These are phyloP conservation scores for Quercus engelmannii DNA, from an alignment of 306 rosid species.

Conservation along the genomic window DNA sequence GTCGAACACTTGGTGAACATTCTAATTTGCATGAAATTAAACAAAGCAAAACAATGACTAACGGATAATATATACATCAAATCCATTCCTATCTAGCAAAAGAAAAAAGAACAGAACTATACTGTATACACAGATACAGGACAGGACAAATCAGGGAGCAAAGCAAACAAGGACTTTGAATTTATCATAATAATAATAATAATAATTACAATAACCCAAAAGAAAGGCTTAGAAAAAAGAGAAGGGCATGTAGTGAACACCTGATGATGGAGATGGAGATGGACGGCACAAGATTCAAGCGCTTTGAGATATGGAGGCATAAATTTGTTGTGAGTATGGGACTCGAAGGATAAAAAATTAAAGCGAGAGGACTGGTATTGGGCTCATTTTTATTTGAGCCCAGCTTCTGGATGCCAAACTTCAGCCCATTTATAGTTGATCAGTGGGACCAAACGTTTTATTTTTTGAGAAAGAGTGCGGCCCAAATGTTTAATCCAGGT, in stretches of 20 bases:
- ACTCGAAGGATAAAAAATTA: not conserved
- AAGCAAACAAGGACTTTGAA: not conserved
- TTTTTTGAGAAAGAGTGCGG: not conserved
- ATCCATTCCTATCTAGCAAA: not conserved
- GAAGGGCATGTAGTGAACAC: not conserved
- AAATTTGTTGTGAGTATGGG: not conserved
- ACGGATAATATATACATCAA: not conserved
- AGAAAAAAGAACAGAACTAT: not conserved
- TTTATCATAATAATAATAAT: not conserved
- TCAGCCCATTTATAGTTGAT: not conserved
- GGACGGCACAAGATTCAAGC: not conserved
- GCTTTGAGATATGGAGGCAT: not conserved
- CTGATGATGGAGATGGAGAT: not conserved
- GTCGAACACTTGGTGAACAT: constrained; percentile 22
- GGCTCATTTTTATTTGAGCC: not conserved
- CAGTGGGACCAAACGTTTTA: too few relatives aligned
- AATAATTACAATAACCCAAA: not conserved
- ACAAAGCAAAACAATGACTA: not conserved
- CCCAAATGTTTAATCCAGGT: not conserved
- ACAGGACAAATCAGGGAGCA: not conserved
- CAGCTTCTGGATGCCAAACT: not conserved
- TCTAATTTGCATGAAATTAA: not conserved
- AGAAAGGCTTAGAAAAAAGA: not conserved
- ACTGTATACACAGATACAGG: too few relatives aligned
- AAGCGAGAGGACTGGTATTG: not conserved